phyloP scores from a whole-genome alignment of 306 rosid species.

The Medicago arabica region DNA sequence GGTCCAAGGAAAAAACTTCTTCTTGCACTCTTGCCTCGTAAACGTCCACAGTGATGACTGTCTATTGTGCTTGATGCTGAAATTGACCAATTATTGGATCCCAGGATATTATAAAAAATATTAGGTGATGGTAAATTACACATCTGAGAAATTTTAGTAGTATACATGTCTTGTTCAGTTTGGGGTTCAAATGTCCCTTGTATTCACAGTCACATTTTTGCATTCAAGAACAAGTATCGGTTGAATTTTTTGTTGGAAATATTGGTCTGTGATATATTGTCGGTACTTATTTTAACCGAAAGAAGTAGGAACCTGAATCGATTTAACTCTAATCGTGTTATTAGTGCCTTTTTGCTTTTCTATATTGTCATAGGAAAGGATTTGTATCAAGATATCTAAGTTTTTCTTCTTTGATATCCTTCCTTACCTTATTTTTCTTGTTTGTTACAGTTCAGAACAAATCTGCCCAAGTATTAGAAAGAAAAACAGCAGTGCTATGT shows the following conservation, averaged over 20 bases:
- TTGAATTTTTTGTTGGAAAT: slow-evolving; percentile 36
- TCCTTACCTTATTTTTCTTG: not conserved
- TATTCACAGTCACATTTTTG: slow-evolving; percentile 45
- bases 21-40: slow-evolving; percentile 73
- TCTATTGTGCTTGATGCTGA: slow-evolving; percentile 36
- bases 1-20: slow-evolving; percentile 95
- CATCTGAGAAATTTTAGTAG: slow-evolving; percentile 22
- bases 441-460: not conserved
- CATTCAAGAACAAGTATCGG: slow-evolving; percentile 23
- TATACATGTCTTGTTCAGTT: slow-evolving; percentile 43
- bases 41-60: slow-evolving; percentile 62
- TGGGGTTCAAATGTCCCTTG: slow-evolving; percentile 42
- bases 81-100: slow-evolving; percentile 33
- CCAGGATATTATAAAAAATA: slow-evolving; percentile 11
- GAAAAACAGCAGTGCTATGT: too few species aligned
- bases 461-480: too few species aligned
- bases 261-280: slow-evolving; percentile 46
- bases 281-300: not conserved
- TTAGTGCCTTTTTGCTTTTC: not conserved
- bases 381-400: not conserved
- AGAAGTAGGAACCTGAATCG: slow-evolving; percentile 38
- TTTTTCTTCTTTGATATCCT: not conserved
- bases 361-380: not conserved
- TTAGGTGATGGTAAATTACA: slow-evolving; percentile 38
- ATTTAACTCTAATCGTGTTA: slow-evolving; percentile 1